These are phyloP conservation scores for Clitoria ternatea DNA, from an alignment of 306 rosid species.

Conservation along the genomic window DNA sequence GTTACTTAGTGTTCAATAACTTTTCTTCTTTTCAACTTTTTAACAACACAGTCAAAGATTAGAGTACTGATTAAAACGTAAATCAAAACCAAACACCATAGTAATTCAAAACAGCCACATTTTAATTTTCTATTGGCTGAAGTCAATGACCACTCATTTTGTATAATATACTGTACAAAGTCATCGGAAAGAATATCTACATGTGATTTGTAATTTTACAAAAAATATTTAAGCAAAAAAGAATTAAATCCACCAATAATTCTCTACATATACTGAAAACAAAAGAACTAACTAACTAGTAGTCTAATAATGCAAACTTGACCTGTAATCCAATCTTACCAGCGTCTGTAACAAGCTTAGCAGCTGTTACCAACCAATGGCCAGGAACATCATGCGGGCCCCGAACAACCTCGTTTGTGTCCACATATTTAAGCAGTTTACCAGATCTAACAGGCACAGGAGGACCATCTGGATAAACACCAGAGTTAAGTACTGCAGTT, in stretches of 20 bases:
- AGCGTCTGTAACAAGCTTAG: constrained; percentile 64
- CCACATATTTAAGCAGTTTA: constrained; percentile 65
- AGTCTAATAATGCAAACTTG: constrained; percentile 82
- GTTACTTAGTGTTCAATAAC: neutral
- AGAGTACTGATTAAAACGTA: neutral
- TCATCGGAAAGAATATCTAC: neutral
- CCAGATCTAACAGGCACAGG: constrained; percentile 47
- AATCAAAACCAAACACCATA: neutral
- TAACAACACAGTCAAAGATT: neutral
- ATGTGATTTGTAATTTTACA: neutral
- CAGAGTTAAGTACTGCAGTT: constrained; percentile 61
- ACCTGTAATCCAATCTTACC: constrained; percentile 66
- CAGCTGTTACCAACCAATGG: constrained; percentile 80
- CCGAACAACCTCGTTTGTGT: constrained; percentile 58
- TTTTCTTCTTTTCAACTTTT: neutral
- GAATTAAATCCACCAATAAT: neutral
- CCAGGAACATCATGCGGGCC: constrained; percentile 82
- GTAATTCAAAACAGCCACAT: neutral
- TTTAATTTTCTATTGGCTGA: constrained; percentile 3
- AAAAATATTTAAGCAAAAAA: constrained; percentile 13
- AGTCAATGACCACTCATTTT: constrained; percentile 6
- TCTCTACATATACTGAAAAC: neutral
- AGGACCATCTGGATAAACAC: constrained; percentile 73
- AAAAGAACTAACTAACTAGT: constrained; percentile 25
- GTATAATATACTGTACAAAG: constrained; percentile 21